These are phyloP conservation scores for Chytriomyces sp. DNA, from an alignment of 192 early-diverging fungal genomes.

Conservation along the genomic window DNA sequence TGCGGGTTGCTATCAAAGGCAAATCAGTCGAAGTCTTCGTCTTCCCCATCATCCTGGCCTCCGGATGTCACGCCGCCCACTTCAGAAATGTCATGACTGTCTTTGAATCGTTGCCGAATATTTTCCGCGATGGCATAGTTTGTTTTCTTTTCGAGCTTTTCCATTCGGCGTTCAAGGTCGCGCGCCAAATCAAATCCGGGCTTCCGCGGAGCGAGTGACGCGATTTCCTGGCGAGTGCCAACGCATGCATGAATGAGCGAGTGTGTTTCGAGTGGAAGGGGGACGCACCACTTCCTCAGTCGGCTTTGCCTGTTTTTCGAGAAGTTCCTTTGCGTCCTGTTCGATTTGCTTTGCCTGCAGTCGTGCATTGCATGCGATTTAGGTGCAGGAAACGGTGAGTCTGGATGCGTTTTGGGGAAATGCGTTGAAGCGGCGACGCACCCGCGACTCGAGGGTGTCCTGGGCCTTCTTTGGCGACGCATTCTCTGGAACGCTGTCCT, in stretches of 20 bases:
- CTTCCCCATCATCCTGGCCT: not conserved
- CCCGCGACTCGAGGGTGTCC: constrained; percentile 16
- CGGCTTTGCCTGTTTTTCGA: constrained; percentile 14
- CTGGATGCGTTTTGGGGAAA: not conserved
- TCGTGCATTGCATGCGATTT: no score
- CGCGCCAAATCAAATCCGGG: constrained; percentile 36
- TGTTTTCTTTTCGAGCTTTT: constrained; percentile 29
- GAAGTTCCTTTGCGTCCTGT: constrained; percentile 21
- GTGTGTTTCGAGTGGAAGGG: not conserved
- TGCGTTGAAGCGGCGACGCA: not conserved
- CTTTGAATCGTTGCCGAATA: constrained; percentile 33
- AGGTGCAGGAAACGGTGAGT: not conserved
- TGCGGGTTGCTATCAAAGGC: not conserved
- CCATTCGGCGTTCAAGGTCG: constrained; percentile 26
- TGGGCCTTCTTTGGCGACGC: not conserved
- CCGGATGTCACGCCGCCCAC: not conserved
- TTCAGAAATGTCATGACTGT: constrained; percentile 26
- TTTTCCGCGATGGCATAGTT: constrained; percentile 36
- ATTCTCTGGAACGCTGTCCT: not conserved
- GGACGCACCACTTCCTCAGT: constrained; percentile 18
- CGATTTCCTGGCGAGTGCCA: constrained; percentile 3
- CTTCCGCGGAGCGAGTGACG: constrained; percentile 28
- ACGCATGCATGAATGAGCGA: not conserved
- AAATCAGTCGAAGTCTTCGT: constrained; percentile 10
- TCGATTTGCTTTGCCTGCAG: constrained; percentile 19